Evolutionary conservation across 192 early-diverging fungal species (phyloP).

Genomic region (Piromyces finnis): DNA sequence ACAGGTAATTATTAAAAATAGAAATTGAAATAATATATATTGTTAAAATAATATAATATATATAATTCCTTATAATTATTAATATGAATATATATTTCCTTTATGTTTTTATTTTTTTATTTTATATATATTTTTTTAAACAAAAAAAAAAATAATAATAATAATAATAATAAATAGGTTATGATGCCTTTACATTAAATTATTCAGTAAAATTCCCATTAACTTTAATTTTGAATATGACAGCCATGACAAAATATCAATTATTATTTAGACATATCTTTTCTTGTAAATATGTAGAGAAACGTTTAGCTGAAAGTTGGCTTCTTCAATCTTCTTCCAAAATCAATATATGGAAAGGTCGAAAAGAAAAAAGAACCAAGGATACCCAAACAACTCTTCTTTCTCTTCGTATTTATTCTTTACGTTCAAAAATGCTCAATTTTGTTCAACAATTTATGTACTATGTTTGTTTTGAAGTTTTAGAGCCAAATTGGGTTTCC

Average conservation of each 20-base stretch:
- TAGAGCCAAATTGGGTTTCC: constrained; percentile 74
- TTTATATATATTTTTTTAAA: no score
- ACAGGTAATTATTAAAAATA: not conserved
- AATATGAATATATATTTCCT: no score
- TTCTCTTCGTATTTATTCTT: constrained; percentile 42
- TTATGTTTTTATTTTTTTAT: no score
- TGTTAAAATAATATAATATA: no score
- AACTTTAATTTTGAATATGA: constrained; percentile 70
- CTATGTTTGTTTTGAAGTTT: constrained; percentile 77
- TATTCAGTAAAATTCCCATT: constrained; percentile 77
- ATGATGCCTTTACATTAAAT: constrained; percentile 59
- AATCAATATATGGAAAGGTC: not conserved
- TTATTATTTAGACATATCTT: constrained; percentile 76
- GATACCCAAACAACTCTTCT: not conserved
- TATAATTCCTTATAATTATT: no score
- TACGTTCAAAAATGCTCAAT: constrained; percentile 70
- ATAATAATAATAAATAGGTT: not conserved
- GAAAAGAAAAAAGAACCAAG: not conserved
- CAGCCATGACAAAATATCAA: constrained; percentile 77
- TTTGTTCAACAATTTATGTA: constrained; percentile 83
- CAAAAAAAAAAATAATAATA: not conserved
- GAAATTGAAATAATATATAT: no score
- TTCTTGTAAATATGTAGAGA: constrained; percentile 75
- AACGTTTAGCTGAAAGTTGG: constrained; percentile 62
- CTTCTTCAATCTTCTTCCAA: constrained; percentile 21